Evolutionary conservation across 2,329 filamentous ascomycete genomes (phyloP).

Genomic region (Mollisia scopiformis): DNA sequence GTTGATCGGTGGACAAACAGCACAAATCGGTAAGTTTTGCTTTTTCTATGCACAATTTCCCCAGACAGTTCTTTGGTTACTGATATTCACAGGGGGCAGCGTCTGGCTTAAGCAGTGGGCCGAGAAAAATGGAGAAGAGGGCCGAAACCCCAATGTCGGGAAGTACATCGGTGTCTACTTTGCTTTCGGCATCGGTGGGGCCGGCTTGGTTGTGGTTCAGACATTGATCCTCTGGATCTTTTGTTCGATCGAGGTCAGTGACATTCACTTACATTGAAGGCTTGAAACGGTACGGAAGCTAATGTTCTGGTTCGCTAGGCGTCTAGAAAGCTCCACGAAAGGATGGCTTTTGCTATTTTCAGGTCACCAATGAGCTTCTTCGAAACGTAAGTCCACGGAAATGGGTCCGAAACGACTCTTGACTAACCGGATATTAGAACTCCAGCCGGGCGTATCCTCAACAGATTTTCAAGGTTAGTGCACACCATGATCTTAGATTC

Average conservation of each 20-base stretch:
- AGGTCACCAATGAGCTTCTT: conserved; percentile 98
- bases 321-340: conserved; percentile 92
- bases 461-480: conserved; percentile 88
- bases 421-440: conserved; percentile 49
- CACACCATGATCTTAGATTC: neutral
- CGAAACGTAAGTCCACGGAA: conserved; percentile 60
- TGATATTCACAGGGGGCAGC: conserved; percentile 62
- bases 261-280: conserved; percentile 18
- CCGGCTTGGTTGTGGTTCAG: conserved; percentile 84
- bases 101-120: conserved; percentile 96
- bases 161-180: conserved; percentile 97
- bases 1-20: conserved; percentile 78
- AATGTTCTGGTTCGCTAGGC: conserved; percentile 54
- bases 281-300: conserved; percentile 25
- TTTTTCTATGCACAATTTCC: conserved; percentile 17
- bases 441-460: conserved; percentile 92
- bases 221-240: conserved; percentile 98
- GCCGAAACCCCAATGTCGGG: conserved; percentile 74
- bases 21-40: conserved; percentile 67
- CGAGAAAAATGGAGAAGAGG: conserved; percentile 70
- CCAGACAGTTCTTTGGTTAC: conserved; percentile 14
- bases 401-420: conserved; percentile 1
- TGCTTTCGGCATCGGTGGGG: conserved; percentile 86
- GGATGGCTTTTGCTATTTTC: conserved; percentile 97
- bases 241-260: conserved; percentile 89